These are phyloP conservation scores for sweet orange (Citrus sinensis) DNA, from an alignment of 345 rosid species.

Conservation along the genomic window DVS_A1.0 CM039165.1:36312501-36313000, in stretches of 20 bases:
- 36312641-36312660: constrained; percentile 8
- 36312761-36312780: neutral
- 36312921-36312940: constrained; percentile 99
- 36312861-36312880: constrained; percentile 98
- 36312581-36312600: constrained; percentile 99
- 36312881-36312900: constrained; percentile 98
- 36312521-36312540: constrained; percentile 95
- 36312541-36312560: constrained; percentile 99
- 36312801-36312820: neutral
- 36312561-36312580: constrained; percentile 94
- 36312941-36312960: constrained; percentile 97
- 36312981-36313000: neutral
- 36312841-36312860: constrained; percentile 90
- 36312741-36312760: neutral
- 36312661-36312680: neutral
- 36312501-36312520: constrained; percentile 1
- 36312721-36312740: neutral
- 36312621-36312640: constrained; percentile 77
- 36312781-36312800: neutral
- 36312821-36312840: constrained; percentile 43
- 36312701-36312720: neutral
- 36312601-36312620: constrained; percentile 89
- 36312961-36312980: constrained; percentile 9
- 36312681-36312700: neutral
- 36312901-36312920: constrained; percentile 95